Evolutionary conservation across 257 asterid species (phyloP).

Genomic region (Penstemon newberryi): DNA sequence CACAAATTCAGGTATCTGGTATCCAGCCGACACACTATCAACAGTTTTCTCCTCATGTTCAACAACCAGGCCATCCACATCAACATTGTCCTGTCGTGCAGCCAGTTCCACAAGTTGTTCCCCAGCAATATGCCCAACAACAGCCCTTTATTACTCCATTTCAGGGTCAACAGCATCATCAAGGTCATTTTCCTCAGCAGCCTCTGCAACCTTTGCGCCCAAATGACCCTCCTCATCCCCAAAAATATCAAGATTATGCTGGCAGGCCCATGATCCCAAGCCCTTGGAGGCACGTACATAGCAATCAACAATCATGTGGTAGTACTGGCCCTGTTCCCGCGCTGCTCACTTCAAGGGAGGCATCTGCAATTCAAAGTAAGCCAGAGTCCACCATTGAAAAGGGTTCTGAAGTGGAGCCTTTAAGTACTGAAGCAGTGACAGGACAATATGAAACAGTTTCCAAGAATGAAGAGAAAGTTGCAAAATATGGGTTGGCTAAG

Average conservation of each 20-base stretch:
- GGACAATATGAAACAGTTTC: constrained; percentile 28
- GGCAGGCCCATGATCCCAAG: constrained; percentile 54
- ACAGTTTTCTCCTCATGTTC: constrained; percentile 58
- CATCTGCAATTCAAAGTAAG: constrained; percentile 39
- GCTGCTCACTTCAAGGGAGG: constrained; percentile 43
- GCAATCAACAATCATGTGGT: constrained; percentile 39
- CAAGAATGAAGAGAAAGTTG: constrained; percentile 37
- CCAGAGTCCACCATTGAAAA: constrained; percentile 41
- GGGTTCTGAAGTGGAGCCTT: constrained; percentile 42
- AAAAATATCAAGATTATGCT: constrained; percentile 49
- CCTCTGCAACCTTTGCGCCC: constrained; percentile 56
- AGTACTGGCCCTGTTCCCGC: constrained; percentile 48
- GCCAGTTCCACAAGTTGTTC: constrained; percentile 47
- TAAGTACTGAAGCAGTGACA: constrained; percentile 24
- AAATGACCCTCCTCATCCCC: constrained; percentile 57
- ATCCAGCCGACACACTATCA: constrained; percentile 47
- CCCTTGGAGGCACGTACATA: constrained; percentile 50
- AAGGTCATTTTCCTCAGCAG: constrained; percentile 47
- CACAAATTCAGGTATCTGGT: constrained; percentile 48
- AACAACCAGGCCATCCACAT: constrained; percentile 39
- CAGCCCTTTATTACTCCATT: constrained; percentile 48
- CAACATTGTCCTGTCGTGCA: constrained; percentile 58
- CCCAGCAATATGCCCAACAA: constrained; percentile 62
- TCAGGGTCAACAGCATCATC: constrained; percentile 59
- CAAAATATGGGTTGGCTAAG: constrained; percentile 45